phyloP scores from a whole-genome alignment of 2,329 filamentous ascomycete genomes.

The Colletotrichum costaricense region DNA sequence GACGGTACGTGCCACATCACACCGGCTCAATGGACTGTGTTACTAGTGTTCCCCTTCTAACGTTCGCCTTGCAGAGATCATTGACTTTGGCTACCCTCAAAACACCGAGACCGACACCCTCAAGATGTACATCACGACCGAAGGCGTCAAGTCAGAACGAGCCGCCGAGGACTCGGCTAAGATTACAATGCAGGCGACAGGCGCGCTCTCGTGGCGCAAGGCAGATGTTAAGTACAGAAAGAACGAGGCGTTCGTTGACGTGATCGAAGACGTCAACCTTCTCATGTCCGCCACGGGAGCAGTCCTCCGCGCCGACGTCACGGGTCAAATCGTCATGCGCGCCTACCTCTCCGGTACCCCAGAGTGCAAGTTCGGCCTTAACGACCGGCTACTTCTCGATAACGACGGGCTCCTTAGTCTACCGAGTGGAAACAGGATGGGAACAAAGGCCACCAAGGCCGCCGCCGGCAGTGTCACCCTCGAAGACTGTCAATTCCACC shows the following conservation, averaged over 20 bases:
- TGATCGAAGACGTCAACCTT: constrained; percentile 98
- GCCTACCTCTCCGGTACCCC: constrained; percentile 96
- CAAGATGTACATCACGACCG: constrained; percentile 99
- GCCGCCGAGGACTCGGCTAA: constrained; percentile 92
- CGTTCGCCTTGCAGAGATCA: constrained; percentile 75
- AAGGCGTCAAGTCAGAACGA: constrained; percentile 93
- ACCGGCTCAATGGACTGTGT: not conserved
- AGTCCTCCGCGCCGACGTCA: constrained; percentile 94
- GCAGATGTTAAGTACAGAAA: constrained; percentile 99
- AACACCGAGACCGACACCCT: constrained; percentile 98
- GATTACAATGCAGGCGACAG: constrained; percentile 99
- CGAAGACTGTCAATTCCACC: constrained; percentile 98
- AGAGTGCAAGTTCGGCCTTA: constrained; percentile 98
- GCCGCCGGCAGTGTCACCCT: constrained; percentile 95
- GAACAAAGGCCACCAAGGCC: constrained; percentile 91
- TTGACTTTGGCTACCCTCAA: constrained; percentile 98
- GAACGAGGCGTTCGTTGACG: constrained; percentile 99
- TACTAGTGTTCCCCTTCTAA: not conserved
- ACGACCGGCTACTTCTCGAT: constrained; percentile 94
- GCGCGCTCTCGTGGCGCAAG: constrained; percentile 95
- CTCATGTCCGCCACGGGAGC: constrained; percentile 98
- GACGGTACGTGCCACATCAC: constrained; percentile 71
- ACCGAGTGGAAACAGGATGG: constrained; percentile 80
- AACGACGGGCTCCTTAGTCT: constrained; percentile 73
- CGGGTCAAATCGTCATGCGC: constrained; percentile 98